phyloP scores from a whole-genome alignment of 305 asterid species.

The Fraxinus greggii region DNA sequence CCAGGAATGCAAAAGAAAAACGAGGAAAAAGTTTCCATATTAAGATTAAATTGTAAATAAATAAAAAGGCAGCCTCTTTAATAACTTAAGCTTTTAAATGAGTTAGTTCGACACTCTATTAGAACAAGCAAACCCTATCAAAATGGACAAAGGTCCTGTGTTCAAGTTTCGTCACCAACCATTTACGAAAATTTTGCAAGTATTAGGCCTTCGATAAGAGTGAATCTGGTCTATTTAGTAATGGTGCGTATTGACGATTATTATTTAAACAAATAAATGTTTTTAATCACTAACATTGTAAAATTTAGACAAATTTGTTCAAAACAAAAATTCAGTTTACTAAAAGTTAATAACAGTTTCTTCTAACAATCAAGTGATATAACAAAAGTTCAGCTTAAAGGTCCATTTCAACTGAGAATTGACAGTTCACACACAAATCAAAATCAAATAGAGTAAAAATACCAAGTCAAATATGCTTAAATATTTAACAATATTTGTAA shows the following conservation, averaged over 20 bases:
- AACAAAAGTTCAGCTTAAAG: not conserved
- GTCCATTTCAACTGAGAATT: not conserved
- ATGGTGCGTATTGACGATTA: not conserved
- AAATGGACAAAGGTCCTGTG: not conserved
- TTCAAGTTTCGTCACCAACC: not conserved
- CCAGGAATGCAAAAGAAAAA: not conserved
- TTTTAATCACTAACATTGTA: not conserved
- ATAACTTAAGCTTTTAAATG: not conserved
- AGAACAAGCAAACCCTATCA: not conserved
- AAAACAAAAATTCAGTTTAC: not conserved
- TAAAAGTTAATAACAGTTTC: not conserved
- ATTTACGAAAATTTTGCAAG: not conserved
- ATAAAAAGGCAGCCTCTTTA: not conserved
- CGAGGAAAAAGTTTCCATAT: not conserved
- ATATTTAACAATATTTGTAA: slow-evolving; percentile 21
- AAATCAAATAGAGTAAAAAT: not conserved
- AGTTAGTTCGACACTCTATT: not conserved
- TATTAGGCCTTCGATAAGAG: not conserved
- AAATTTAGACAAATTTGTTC: not conserved
- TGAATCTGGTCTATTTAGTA: not conserved
- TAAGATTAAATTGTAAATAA: not conserved
- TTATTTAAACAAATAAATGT: not conserved
- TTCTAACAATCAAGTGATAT: not conserved
- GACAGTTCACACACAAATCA: not conserved
- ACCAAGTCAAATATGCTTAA: not conserved